Conservation (phyloP, 768 basidiomycete species). For the Leucocoprinus leucothites region DNA sequence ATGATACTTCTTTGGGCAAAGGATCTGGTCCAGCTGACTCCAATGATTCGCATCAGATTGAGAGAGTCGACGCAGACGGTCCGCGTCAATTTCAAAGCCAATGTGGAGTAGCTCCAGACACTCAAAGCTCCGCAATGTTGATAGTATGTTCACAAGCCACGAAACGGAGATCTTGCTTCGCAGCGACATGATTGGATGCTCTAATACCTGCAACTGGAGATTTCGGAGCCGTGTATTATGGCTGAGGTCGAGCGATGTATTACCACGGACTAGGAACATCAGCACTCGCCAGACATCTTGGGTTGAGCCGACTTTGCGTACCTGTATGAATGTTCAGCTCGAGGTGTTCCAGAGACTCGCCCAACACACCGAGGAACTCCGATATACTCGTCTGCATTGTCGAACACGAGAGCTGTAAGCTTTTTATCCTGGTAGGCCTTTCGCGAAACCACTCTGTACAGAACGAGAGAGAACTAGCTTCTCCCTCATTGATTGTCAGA, state of each 20-base stretch:
- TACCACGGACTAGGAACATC: slow-evolving; percentile 1
- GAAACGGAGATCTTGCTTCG: background rate
- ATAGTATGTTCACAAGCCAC: slow-evolving; percentile 7
- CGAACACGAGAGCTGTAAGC: slow-evolving; percentile 8
- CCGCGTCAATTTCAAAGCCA: slow-evolving; percentile 3
- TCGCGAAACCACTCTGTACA: slow-evolving; percentile 1
- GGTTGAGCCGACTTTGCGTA: background rate
- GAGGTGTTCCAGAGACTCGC: slow-evolving; percentile 7
- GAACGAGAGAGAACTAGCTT: slow-evolving; percentile 5
- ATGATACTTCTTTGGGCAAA: background rate
- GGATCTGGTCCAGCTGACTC: slow-evolving; percentile 5
- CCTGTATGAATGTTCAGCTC: slow-evolving; percentile 5
- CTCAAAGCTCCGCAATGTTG: slow-evolving; percentile 6
- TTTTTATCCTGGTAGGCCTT: background rate
- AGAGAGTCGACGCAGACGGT: slow-evolving; percentile 8
- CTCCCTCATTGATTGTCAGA: slow-evolving; percentile 3
- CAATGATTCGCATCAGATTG: slow-evolving; percentile 5
- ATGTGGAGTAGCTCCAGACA: background rate
- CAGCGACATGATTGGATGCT: background rate
- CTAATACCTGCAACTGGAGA: background rate
- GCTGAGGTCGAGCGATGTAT: slow-evolving; percentile 3
- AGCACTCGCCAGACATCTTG: background rate
- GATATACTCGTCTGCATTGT: slow-evolving; percentile 4
- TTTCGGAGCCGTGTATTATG: slow-evolving; percentile 8
- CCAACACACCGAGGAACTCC: background rate